These are phyloP conservation scores for Scedosporium aurantiacum DNA, from an alignment of 2,329 filamentous ascomycete species.

Conservation along the genomic window DNA sequence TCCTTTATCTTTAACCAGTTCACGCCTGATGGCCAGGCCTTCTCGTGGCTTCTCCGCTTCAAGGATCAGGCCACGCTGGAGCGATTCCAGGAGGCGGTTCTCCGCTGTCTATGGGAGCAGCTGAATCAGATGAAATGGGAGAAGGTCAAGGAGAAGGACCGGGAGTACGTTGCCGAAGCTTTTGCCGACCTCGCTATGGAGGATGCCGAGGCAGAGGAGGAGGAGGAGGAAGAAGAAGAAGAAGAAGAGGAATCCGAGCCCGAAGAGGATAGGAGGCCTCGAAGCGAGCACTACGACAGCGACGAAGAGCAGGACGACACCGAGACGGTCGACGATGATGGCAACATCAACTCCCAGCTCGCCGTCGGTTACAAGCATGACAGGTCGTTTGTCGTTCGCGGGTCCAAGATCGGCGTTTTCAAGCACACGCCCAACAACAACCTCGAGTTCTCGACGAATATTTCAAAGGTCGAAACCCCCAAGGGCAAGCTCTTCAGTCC, in stretches of 20 bases:
- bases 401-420: constrained; percentile 97
- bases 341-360: constrained; percentile 83
- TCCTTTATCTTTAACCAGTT: constrained; percentile 99
- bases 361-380: constrained; percentile 97
- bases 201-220: constrained; percentile 43
- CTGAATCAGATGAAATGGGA: constrained; percentile 89
- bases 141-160: constrained; percentile 84
- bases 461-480: constrained; percentile 88
- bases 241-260: constrained; percentile 43
- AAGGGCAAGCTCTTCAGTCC: constrained; percentile 81
- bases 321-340: constrained; percentile 56
- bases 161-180: constrained; percentile 88
- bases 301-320: constrained; percentile 75
- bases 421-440: constrained; percentile 90
- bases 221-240: constrained; percentile 35
- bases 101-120: constrained; percentile 95
- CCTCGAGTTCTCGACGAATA: constrained; percentile 91
- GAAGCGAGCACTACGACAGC: constrained; percentile 56
- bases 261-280: constrained; percentile 47
- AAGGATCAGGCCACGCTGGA: constrained; percentile 72
- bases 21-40: constrained; percentile 73
- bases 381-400: constrained; percentile 90
- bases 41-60: constrained; percentile 92
- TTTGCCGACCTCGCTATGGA: constrained; percentile 94
- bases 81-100: constrained; percentile 82